Conservation (phyloP, 257 asterid genomes). For the Nemophila menziesii region DNA sequence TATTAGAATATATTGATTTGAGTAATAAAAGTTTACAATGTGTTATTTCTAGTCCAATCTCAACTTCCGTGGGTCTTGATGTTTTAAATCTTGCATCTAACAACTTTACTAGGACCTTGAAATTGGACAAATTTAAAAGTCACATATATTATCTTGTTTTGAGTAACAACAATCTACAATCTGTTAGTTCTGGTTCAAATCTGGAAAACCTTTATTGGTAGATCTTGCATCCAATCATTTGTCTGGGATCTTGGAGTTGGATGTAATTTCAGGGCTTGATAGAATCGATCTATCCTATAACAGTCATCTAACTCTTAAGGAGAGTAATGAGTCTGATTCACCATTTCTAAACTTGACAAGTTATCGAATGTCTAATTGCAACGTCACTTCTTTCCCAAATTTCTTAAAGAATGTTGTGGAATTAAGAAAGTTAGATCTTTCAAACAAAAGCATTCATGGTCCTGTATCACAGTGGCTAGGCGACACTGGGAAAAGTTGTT, state of each 20-base stretch:
- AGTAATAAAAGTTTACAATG: no score
- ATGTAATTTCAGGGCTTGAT: neutral
- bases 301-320: no score
- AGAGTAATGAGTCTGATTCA: no score
- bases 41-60: no score
- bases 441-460: neutral
- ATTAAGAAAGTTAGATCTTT: neutral
- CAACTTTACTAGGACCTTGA: no score
- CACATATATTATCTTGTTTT: no score
- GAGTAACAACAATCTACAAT: neutral
- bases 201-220: accelerated
- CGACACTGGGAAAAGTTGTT: neutral
- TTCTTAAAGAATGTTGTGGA: neutral
- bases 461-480: neutral
- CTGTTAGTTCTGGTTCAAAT: neutral
- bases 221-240: neutral
- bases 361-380: neutral
- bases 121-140: no score
- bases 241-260: neutral
- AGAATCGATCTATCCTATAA: neutral
- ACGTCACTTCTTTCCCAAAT: neutral
- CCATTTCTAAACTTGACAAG: neutral
- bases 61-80: no score
- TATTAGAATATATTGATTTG: accelerated
- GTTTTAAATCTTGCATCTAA: no score